Conservation (phyloP, 257 asterid genomes). For the Nicotiana noctiflora region DNA sequence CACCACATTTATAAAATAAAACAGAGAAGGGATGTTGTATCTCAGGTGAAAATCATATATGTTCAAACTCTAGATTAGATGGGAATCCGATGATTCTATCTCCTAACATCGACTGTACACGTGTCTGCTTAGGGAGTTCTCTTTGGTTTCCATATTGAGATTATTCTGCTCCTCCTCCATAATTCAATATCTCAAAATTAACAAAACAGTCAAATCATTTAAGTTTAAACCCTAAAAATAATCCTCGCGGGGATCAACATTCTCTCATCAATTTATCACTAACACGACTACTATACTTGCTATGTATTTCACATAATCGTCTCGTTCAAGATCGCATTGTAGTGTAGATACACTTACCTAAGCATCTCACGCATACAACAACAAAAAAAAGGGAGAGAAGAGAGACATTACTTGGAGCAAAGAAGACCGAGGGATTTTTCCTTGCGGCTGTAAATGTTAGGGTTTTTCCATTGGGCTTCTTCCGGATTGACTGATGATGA, state of each 20-base stretch:
- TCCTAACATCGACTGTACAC: not conserved
- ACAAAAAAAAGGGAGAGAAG: not conserved
- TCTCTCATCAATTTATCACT: not conserved
- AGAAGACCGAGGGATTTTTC: constrained; percentile 53
- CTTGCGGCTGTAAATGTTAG: constrained; percentile 39
- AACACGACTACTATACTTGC: not conserved
- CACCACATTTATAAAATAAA: too few species aligned
- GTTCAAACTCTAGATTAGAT: too few species aligned
- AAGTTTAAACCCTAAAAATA: not conserved
- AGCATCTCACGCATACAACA: not conserved
- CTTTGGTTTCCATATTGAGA: not conserved
- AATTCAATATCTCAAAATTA: not conserved
- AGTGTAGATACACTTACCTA: not conserved
- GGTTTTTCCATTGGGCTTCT: constrained; percentile 30
- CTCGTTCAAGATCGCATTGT: not conserved
- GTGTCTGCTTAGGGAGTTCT: not conserved
- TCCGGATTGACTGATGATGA: constrained; percentile 11
- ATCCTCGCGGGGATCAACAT: not conserved
- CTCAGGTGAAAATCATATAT: too few species aligned
- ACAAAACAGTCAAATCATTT: not conserved
- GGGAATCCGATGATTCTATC: not conserved
- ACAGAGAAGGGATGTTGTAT: too few species aligned
- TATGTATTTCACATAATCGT: not conserved
- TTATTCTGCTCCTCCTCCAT: not conserved
- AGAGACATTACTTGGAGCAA: constrained; percentile 45